These are phyloP conservation scores for Singerocomus inundabilis DNA, from an alignment of 1,284 basidiomycete species.

Conservation along the genomic window DNA sequence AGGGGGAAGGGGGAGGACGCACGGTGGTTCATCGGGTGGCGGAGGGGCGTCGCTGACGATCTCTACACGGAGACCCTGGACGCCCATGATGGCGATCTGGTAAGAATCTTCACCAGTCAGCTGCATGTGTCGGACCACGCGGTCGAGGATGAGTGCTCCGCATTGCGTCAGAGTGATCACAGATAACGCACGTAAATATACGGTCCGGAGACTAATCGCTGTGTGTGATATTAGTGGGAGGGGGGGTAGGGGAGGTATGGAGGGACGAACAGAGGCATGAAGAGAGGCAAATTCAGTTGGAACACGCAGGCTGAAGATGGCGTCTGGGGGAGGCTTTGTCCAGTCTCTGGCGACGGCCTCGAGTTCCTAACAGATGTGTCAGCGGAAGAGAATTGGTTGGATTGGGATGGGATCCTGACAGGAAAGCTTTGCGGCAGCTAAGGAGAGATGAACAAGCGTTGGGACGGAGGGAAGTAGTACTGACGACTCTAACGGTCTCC, in stretches of 20 bases:
- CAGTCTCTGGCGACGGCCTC: slow-evolving; percentile 75
- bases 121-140: slow-evolving; percentile 39
- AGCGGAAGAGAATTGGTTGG: not conserved
- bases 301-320: slow-evolving; percentile 66
- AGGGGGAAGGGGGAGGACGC: slow-evolving; percentile 35
- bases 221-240: slow-evolving; percentile 16
- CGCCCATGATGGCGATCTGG: slow-evolving; percentile 75
- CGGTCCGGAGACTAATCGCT: slow-evolving; percentile 74
- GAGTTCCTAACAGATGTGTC: slow-evolving; percentile 55
- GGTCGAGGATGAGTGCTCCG: slow-evolving; percentile 18
- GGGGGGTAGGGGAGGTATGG: not conserved
- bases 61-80: slow-evolving; percentile 76
- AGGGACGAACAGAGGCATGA: slow-evolving; percentile 64
- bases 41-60: slow-evolving; percentile 79
- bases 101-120: slow-evolving; percentile 79
- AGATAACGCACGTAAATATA: slow-evolving; percentile 67
- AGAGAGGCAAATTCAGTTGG: slow-evolving; percentile 81
- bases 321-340: slow-evolving; percentile 78
- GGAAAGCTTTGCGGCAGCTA: slow-evolving; percentile 63
- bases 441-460: slow-evolving; percentile 3
- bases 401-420: slow-evolving; percentile 38
- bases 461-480: slow-evolving; percentile 21
- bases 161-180: slow-evolving; percentile 13
- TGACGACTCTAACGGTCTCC: slow-evolving; percentile 76
- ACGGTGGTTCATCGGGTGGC: slow-evolving; percentile 77